Conservation (phyloP, 106 monocot species). For the Hemerocallis citrina region DNA sequence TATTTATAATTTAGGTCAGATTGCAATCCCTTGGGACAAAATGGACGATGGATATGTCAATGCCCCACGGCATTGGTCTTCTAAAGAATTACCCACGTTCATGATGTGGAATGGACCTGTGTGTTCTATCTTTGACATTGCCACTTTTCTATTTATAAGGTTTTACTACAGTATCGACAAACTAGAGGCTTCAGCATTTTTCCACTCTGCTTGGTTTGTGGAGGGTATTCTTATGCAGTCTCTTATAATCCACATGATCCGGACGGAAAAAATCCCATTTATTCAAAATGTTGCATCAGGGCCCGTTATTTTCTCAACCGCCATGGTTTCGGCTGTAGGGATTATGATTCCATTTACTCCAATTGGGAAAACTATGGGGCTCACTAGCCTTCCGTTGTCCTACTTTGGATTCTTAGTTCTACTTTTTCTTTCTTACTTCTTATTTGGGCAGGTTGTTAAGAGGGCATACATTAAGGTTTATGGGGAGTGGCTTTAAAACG, state of each 20-base stretch:
- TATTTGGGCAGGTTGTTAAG: constrained; percentile 25
- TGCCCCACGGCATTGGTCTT: constrained; percentile 23
- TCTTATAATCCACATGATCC: constrained; percentile 37
- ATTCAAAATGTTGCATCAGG: constrained; percentile 32
- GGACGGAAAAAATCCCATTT: constrained; percentile 36
- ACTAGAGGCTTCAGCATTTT: constrained; percentile 10
- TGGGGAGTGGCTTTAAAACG: constrained; percentile 23
- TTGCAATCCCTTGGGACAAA: constrained; percentile 49
- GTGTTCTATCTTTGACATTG: constrained; percentile 24
- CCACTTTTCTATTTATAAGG: constrained; percentile 19
- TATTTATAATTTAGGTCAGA: constrained; percentile 32
- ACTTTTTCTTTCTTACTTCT: constrained; percentile 34
- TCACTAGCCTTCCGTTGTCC: constrained; percentile 23
- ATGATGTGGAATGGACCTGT: constrained; percentile 28
- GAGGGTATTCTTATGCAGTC: constrained; percentile 38
- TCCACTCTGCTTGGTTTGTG: constrained; percentile 42
- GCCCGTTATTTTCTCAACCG: constrained; percentile 26
- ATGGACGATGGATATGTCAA: constrained; percentile 24
- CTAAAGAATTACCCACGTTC: constrained; percentile 26
- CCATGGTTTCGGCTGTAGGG: constrained; percentile 8
- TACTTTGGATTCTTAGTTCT: constrained; percentile 35
- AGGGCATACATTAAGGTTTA: constrained; percentile 22
- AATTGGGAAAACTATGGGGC: constrained; percentile 34
- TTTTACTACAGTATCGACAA: constrained; percentile 19
- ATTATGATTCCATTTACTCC: constrained; percentile 18